Percentiles rank a stretch among this genome's conserved stretches.
Conservation (phyloP, 805 yeast species). For the Kurtzmaniella fragi region DNA sequence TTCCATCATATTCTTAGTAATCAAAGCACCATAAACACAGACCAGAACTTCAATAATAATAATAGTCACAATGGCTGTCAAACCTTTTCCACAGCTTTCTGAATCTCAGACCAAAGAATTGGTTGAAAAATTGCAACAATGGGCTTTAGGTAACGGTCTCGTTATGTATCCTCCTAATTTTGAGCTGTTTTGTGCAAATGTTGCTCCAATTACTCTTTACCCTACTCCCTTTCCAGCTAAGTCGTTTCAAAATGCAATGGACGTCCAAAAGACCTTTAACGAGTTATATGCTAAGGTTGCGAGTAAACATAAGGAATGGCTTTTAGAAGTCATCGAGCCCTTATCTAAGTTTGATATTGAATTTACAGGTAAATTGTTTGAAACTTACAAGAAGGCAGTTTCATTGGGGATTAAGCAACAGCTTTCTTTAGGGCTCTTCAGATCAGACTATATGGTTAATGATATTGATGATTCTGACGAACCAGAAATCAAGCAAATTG, state of each 20-base stretch:
- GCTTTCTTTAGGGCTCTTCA: conserved; percentile 74
- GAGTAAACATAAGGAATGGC: conserved; percentile 52
- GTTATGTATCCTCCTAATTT: conserved; percentile 71
- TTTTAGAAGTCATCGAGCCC: conserved; percentile 48
- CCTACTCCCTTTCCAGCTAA: conserved; percentile 83
- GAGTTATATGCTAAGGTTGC: conserved; percentile 69
- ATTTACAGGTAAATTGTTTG: conserved; percentile 78
- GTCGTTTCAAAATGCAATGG: conserved; percentile 62
- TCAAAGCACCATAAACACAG: too few relatives aligned
- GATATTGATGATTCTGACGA: conserved; percentile 28
- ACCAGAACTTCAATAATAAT: too few relatives aligned
- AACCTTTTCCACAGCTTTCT: conserved; percentile 30
- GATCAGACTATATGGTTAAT: conserved; percentile 81
- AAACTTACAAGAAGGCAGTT: conserved; percentile 48
- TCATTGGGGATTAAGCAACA: conserved; percentile 50
- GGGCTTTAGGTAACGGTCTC: conserved; percentile 76
- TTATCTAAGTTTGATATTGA: conserved; percentile 59
- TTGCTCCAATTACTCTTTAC: conserved; percentile 84
- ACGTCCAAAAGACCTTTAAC: conserved; percentile 66
- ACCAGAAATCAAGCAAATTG: conserved; percentile 76
- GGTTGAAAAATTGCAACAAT: conserved; percentile 55
- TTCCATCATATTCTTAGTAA: too few relatives aligned
- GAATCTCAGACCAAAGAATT: conserved; percentile 24
- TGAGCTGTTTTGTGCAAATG: conserved; percentile 37
- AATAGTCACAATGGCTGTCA: conserved; percentile 7